Evolutionary conservation across 345 rosid genomes (phyloP).

Genomic region (Populus ilicifolia): DNA sequence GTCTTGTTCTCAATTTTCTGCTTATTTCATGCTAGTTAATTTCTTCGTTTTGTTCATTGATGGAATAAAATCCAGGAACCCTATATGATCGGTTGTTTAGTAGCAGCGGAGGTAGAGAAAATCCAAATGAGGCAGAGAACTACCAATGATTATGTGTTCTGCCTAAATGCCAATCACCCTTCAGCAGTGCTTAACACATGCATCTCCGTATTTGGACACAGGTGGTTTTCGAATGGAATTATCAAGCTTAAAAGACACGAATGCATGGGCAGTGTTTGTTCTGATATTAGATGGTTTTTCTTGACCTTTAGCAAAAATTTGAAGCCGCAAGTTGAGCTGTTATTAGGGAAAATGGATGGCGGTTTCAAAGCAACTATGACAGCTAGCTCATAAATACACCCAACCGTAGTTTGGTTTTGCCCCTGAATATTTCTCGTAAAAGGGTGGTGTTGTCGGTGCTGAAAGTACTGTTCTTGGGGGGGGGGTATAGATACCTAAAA

Average conservation of each 20-base stretch:
- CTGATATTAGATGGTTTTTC: no score
- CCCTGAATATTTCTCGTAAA: no score
- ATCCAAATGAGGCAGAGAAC: conserved; percentile 9
- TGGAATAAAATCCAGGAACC: conserved; percentile 31
- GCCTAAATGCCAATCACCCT: not conserved
- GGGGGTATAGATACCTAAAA: no score
- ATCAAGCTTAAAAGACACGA: not conserved
- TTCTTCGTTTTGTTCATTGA: conserved; percentile 44
- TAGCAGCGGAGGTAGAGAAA: not conserved
- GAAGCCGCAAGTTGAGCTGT: no score
- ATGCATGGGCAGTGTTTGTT: no score
- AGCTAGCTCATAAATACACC: no score
- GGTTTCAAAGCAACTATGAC: no score
- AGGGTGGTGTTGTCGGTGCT: no score
- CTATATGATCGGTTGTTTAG: conserved; percentile 29
- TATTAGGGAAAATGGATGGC: no score
- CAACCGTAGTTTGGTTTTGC: no score
- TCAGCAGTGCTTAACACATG: not conserved
- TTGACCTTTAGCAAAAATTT: no score
- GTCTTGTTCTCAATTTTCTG: conserved; percentile 17
- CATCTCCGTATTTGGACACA: not conserved
- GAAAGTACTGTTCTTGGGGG: no score
- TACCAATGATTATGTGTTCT: not conserved
- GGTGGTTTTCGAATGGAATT: not conserved
- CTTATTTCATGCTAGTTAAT: conserved; percentile 10